Evolutionary conservation across 176 grass and related monocot species (phyloP).

Genomic region (Ampelocalamus luodianensis): DNA sequence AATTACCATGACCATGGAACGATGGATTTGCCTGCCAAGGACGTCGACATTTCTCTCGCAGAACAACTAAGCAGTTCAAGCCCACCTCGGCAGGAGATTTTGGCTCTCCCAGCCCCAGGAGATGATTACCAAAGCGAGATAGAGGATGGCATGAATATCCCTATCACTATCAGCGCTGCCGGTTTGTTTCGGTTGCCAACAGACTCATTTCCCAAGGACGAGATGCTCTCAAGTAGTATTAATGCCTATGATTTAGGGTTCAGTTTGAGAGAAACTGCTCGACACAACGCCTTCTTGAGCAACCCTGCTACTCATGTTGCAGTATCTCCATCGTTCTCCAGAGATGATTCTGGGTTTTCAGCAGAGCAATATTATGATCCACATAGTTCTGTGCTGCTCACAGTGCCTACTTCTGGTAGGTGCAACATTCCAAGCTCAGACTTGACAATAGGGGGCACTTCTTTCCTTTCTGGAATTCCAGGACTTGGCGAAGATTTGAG

Average conservation of each 20-base stretch:
- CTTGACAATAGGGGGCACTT: neutral
- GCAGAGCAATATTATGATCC: slow-evolving; percentile 35
- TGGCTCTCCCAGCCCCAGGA: slow-evolving; percentile 49
- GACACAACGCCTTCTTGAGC: neutral
- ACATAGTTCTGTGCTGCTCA: neutral
- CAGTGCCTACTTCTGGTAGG: slow-evolving; percentile 47
- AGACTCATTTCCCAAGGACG: slow-evolving; percentile 54
- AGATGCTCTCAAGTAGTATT: neutral
- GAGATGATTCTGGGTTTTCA: slow-evolving; percentile 36
- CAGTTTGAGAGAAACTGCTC: neutral
- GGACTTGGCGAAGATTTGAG: slow-evolving; percentile 31
- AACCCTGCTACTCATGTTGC: neutral
- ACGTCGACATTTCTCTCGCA: slow-evolving; percentile 4
- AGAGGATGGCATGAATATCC: slow-evolving; percentile 52
- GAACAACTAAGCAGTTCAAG: slow-evolving; percentile 26
- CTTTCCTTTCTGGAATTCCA: slow-evolving; percentile 28
- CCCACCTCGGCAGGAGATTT: slow-evolving; percentile 27
- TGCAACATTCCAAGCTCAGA: slow-evolving; percentile 40
- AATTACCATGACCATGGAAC: slow-evolving; percentile 31
- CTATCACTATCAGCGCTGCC: slow-evolving; percentile 42
- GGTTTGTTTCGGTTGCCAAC: slow-evolving; percentile 79
- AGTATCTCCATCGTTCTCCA: neutral
- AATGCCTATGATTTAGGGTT: neutral
- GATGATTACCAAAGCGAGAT: slow-evolving; percentile 24
- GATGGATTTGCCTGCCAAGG: neutral